These are phyloP conservation scores for Diaporthe vexans DNA, from an alignment of 2,329 filamentous ascomycete genomes.

Conservation along the genomic window DNA sequence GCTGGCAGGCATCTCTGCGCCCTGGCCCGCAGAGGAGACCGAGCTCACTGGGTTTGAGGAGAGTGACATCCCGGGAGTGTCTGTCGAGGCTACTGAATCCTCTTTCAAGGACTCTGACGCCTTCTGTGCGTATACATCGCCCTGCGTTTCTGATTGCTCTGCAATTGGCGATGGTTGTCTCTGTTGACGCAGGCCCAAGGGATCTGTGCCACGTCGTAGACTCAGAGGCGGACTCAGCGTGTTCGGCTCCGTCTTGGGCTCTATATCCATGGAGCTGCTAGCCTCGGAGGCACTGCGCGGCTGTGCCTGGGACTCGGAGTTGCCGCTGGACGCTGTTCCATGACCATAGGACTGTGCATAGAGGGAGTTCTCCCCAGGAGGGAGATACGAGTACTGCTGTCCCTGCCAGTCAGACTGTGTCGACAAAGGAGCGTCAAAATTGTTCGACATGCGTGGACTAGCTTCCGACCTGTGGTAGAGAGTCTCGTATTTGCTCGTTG, in stretches of 20 bases:
- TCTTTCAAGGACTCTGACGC: slow-evolving; percentile 53
- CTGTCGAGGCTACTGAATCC: slow-evolving; percentile 56
- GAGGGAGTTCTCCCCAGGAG: slow-evolving; percentile 59
- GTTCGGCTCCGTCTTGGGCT: slow-evolving; percentile 68
- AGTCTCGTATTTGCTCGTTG: slow-evolving; percentile 65
- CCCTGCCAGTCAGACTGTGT: slow-evolving; percentile 71
- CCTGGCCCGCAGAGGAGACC: slow-evolving; percentile 54
- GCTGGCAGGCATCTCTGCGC: slow-evolving; percentile 50
- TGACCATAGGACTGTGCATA: slow-evolving; percentile 62
- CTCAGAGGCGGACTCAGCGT: slow-evolving; percentile 51
- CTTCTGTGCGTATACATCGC: slow-evolving; percentile 55
- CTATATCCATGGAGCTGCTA: slow-evolving; percentile 70
- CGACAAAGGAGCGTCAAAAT: slow-evolving; percentile 65
- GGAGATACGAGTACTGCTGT: slow-evolving; percentile 64
- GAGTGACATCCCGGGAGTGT: slow-evolving; percentile 56
- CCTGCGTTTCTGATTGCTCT: slow-evolving; percentile 52
- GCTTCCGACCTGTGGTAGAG: slow-evolving; percentile 59
- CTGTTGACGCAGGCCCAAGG: slow-evolving; percentile 57
- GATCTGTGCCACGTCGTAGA: slow-evolving; percentile 56
- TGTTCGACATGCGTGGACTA: slow-evolving; percentile 70
- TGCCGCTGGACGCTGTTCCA: slow-evolving; percentile 53
- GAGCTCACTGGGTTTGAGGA: slow-evolving; percentile 58
- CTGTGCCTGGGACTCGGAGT: slow-evolving; percentile 55
- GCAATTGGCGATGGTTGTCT: slow-evolving; percentile 56
- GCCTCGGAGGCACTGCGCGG: slow-evolving; percentile 54